Percentiles rank a stretch among this genome's conserved stretches.
phyloP scores from a whole-genome alignment of 768 basidiomycete species.

The Mycena chlorophos region DNA sequence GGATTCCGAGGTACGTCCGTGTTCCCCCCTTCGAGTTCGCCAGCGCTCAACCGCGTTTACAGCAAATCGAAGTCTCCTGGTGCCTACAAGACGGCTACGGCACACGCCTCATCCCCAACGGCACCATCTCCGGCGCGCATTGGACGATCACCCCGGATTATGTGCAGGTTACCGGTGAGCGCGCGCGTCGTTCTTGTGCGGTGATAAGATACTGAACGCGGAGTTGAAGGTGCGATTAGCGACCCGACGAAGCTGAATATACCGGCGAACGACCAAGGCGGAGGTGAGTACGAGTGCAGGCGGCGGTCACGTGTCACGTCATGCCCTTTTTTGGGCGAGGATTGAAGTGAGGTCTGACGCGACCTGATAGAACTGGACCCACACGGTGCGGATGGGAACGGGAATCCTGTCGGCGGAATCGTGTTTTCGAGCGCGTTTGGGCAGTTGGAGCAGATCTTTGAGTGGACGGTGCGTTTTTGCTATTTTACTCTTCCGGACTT shows the following conservation, averaged over 20 bases:
- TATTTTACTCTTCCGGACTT: neutral
- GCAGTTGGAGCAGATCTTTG: slow-evolving; percentile 54
- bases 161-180: slow-evolving; percentile 64
- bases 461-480: slow-evolving; percentile 62
- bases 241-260: slow-evolving; percentile 68
- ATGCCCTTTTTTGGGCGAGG: too few relatives aligned
- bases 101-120: slow-evolving; percentile 69
- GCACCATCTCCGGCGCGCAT: slow-evolving; percentile 66
- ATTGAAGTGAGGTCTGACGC: neutral
- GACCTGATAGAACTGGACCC: slow-evolving; percentile 56
- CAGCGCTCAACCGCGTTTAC: slow-evolving; percentile 16
- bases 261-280: slow-evolving; percentile 56
- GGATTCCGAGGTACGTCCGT: slow-evolving; percentile 52
- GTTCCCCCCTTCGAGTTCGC: slow-evolving; percentile 2
- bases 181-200: slow-evolving; percentile 24
- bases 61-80: slow-evolving; percentile 48
- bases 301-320: neutral
- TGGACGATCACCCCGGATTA: slow-evolving; percentile 75
- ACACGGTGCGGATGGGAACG: slow-evolving; percentile 62
- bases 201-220: slow-evolving; percentile 1
- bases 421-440: slow-evolving; percentile 77
- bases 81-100: slow-evolving; percentile 58
- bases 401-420: slow-evolving; percentile 47
- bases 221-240: slow-evolving; percentile 48
- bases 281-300: slow-evolving; percentile 25